Evolutionary conservation across 495 filamentous ascomycete species (phyloP).

Genomic region (Oleoguttula mirabilis): DNA sequence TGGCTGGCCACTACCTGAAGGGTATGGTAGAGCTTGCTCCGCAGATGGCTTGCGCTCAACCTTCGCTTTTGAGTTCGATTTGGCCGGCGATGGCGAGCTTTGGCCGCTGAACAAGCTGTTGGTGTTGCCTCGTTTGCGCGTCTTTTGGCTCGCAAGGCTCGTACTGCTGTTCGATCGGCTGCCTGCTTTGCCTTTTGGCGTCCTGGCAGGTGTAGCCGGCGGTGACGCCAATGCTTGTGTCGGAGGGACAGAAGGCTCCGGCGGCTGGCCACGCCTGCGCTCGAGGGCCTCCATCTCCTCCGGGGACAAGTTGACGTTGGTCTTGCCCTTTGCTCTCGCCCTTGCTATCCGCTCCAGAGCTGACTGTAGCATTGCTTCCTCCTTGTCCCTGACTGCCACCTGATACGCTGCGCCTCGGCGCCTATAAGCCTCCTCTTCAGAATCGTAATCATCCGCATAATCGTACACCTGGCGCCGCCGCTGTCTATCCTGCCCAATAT

Average conservation of each 20-base stretch:
- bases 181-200: slow-evolving; percentile 4
- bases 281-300: slow-evolving; percentile 67
- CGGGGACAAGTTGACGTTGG: slow-evolving; percentile 62
- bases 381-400: slow-evolving; percentile 48
- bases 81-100: slow-evolving; percentile 15
- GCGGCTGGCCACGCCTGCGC: slow-evolving; percentile 30
- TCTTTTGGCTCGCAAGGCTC: slow-evolving; percentile 10
- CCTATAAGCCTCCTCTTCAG: slow-evolving; percentile 25
- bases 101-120: slow-evolving; percentile 6
- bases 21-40: slow-evolving; percentile 7
- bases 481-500: slow-evolving; percentile 37
- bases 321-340: slow-evolving; percentile 58
- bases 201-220: slow-evolving; percentile 16
- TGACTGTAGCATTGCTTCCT: slow-evolving; percentile 60
- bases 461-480: slow-evolving; percentile 36
- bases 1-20: slow-evolving; percentile 9
- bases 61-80: slow-evolving; percentile 19
- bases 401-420: slow-evolving; percentile 23
- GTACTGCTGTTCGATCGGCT: slow-evolving; percentile 16
- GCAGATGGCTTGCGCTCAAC: slow-evolving; percentile 17
- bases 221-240: slow-evolving; percentile 9
- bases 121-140: slow-evolving; percentile 5
- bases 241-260: slow-evolving; percentile 9
- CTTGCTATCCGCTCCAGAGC: slow-evolving; percentile 65
- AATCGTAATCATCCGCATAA: slow-evolving; percentile 44